A percentile compares a stretch with the other conserved stretches of the same genome.
phyloP scores from a whole-genome alignment of 2,329 filamentous ascomycete genomes.

The Cladosporium sp. region DNA sequence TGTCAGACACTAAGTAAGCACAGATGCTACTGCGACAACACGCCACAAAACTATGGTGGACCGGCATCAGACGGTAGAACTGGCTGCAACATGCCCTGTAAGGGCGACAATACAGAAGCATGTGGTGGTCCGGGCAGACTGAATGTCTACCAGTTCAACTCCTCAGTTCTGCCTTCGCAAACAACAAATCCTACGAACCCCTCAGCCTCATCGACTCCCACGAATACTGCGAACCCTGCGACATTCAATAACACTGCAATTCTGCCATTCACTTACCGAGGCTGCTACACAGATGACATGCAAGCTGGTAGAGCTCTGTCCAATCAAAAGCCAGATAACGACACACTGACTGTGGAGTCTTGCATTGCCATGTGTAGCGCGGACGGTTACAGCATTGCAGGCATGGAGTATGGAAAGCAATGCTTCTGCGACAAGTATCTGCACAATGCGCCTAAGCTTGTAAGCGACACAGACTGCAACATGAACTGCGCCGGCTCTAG shows the following conservation, averaged over 20 bases:
- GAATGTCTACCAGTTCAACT: conserved; percentile 22
- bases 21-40: conserved; percentile 22
- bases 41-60: conserved; percentile 18
- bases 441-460: conserved; percentile 16
- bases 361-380: conserved; percentile 27
- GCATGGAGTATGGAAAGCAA: conserved; percentile 28
- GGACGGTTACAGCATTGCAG: conserved; percentile 31
- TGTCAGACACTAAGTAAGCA: neutral
- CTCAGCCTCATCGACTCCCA: neutral
- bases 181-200: neutral
- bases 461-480: conserved; percentile 25
- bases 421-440: conserved; percentile 33
- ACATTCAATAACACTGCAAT: conserved; percentile 23
- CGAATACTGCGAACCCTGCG: conserved; percentile 14
- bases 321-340: conserved; percentile 16
- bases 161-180: conserved; percentile 10
- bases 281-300: conserved; percentile 26
- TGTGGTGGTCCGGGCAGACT: conserved; percentile 3
- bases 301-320: conserved; percentile 19
- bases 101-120: conserved; percentile 4
- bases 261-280: conserved; percentile 20
- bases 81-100: conserved; percentile 15
- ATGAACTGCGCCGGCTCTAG: conserved; percentile 28
- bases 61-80: conserved; percentile 20
- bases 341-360: conserved; percentile 20